These are phyloP conservation scores for Rhizomucor pusillus DNA, from an alignment of 371 early-diverging fungal genomes.

Conservation along the genomic window DNA sequence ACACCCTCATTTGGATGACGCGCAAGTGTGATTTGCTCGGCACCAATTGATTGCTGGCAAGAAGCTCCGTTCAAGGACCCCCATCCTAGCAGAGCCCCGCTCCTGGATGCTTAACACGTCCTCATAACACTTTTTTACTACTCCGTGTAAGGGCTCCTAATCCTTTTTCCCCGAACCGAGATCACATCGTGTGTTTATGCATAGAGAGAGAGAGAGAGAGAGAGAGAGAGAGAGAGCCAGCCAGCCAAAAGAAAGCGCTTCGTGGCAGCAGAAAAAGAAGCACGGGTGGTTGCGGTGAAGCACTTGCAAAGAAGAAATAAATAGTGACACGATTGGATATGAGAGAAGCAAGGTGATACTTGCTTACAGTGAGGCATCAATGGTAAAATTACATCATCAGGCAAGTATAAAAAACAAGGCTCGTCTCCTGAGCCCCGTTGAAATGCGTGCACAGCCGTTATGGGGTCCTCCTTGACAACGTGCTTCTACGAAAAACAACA, in stretches of 20 bases:
- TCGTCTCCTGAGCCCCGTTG: background rate
- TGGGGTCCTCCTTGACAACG: background rate
- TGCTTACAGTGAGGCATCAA: too few species aligned
- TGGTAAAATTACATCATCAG: too few species aligned
- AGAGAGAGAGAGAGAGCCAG: too few species aligned
- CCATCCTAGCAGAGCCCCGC: too few species aligned
- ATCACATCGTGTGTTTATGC: too few species aligned
- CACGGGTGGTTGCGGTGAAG: too few species aligned
- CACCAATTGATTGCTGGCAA: background rate
- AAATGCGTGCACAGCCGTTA: background rate
- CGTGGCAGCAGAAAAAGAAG: too few species aligned
- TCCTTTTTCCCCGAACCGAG: background rate
- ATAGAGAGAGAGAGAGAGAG: too few species aligned
- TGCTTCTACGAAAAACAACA: background rate
- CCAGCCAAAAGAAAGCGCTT: too few species aligned
- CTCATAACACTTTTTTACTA: background rate
- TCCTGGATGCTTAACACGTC: background rate
- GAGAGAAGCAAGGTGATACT: too few species aligned
- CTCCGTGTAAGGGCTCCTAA: background rate
- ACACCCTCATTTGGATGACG: conserved; percentile 3
- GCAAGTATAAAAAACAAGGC: background rate
- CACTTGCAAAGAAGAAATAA: too few species aligned
- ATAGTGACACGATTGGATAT: too few species aligned
- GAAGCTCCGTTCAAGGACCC: background rate
- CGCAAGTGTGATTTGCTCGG: background rate